Evolutionary conservation across 805 yeast species (phyloP).

Genomic region (Nakazawaea anatomiae): DNA sequence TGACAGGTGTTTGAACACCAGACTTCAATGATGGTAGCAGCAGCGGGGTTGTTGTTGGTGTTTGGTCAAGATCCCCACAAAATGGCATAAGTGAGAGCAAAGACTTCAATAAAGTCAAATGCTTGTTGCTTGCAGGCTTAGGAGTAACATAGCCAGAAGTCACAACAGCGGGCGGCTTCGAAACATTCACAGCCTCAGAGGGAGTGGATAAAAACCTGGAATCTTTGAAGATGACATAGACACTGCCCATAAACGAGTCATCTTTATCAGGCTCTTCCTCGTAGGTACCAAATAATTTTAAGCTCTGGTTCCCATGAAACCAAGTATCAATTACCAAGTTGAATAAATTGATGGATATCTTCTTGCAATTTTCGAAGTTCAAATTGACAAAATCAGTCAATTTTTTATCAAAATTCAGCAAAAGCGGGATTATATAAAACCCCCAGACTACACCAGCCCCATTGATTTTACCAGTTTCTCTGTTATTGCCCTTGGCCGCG

Average conservation of each 20-base stretch:
- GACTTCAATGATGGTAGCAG: no score
- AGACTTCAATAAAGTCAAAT: constrained; percentile 13
- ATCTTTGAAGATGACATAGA: constrained; percentile 7
- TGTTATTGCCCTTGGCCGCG: background rate
- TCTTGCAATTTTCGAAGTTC: constrained; percentile 7
- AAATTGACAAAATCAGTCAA: constrained; percentile 22
- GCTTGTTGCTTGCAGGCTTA: background rate
- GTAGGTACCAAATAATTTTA: constrained; percentile 7
- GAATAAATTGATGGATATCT: constrained; percentile 6
- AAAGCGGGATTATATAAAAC: constrained; percentile 30
- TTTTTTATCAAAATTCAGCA: constrained; percentile 26
- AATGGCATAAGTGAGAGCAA: constrained; percentile 11
- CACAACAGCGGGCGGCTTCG: no score
- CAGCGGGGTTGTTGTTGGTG: no score
- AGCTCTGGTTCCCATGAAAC: constrained; percentile 2
- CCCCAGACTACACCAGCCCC: constrained; percentile 39
- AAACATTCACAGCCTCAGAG: background rate
- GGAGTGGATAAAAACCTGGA: background rate
- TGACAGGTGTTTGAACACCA: no score
- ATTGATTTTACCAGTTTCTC: constrained; percentile 6
- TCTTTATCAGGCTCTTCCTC: background rate
- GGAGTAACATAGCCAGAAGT: background rate
- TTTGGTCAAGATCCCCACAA: no score
- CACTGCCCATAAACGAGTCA: constrained; percentile 10
- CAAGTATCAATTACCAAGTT: constrained; percentile 9